These are phyloP conservation scores for Fusarium stilboides DNA, from an alignment of 2,329 filamentous ascomycete species.

Conservation along the genomic window DNA sequence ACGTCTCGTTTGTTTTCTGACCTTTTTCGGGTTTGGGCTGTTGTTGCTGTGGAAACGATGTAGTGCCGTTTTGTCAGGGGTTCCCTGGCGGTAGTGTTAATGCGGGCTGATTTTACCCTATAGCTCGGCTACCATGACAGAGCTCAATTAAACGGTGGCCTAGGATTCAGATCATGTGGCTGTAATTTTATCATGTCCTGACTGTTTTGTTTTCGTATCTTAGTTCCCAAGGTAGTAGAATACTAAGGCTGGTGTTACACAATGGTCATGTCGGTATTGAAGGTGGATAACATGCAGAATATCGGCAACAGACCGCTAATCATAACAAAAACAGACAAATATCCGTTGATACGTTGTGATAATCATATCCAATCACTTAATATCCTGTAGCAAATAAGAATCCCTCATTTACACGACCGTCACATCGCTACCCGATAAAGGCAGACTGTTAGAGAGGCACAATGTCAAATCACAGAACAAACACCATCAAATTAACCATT, in stretches of 20 bases:
- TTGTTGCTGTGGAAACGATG: conserved; percentile 46
- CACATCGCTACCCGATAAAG: background rate
- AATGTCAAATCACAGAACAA: conserved; percentile 17
- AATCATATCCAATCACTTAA: background rate
- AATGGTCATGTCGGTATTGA: background rate
- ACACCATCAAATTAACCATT: conserved; percentile 45
- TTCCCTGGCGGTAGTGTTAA: conserved; percentile 18
- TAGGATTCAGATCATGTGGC: conserved; percentile 3
- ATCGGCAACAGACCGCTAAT: background rate
- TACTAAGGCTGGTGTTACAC: background rate
- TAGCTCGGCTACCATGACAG: background rate
- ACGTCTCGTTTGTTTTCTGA: conserved; percentile 48
- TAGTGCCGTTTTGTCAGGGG: conserved; percentile 30
- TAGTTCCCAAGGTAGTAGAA: too few species aligned
- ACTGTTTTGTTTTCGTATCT: background rate
- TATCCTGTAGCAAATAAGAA: too few species aligned
- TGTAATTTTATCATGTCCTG: background rate
- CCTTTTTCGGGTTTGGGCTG: background rate
- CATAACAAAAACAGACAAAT: conserved; percentile 8
- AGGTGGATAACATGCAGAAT: conserved; percentile 7
- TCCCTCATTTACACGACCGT: background rate
- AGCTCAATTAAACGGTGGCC: conserved; percentile 3
- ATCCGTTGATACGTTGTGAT: background rate
- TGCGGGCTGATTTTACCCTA: conserved; percentile 26
- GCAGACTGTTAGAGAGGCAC: background rate